Conservation (phyloP, 202 grass and related monocot species). For the Eragrostis tef region DNA sequence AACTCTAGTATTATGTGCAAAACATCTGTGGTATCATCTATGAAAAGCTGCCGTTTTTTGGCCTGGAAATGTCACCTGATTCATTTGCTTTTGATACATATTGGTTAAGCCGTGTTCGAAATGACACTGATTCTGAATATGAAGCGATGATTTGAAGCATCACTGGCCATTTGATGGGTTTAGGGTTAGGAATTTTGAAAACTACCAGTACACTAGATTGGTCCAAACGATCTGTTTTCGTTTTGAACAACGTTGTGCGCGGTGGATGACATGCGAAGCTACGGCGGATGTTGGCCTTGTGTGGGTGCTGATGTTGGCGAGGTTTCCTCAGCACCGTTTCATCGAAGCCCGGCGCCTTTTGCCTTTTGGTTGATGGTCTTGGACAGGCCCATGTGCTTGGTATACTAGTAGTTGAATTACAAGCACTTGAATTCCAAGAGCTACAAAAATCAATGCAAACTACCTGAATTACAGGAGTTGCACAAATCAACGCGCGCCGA, state of each 20-base stretch:
- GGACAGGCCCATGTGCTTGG: neutral
- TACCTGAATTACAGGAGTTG: constrained; percentile 6
- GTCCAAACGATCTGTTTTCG: neutral
- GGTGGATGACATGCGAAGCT: neutral
- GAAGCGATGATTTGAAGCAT: neutral
- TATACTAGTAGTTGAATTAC: neutral
- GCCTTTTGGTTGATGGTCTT: neutral
- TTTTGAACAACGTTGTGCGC: neutral
- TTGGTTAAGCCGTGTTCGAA: neutral
- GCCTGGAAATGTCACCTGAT: constrained; percentile 11
- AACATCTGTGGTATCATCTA: constrained; percentile 6
- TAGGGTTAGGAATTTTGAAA: neutral
- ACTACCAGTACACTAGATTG: neutral
- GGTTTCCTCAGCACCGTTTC: neutral
- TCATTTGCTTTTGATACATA: neutral
- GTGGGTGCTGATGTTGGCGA: neutral
- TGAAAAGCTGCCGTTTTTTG: constrained; percentile 25
- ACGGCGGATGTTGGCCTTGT: neutral
- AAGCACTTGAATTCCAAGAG: neutral
- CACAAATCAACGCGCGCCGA: constrained; percentile 22
- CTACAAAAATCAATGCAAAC: neutral
- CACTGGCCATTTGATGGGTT: neutral
- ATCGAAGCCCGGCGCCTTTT: too few species aligned
- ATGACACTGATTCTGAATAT: neutral
- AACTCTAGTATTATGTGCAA: constrained; percentile 14